Evolutionary conservation across 345 rosid species (phyloP).

Genomic region (Pistacia integerrima): DNA sequence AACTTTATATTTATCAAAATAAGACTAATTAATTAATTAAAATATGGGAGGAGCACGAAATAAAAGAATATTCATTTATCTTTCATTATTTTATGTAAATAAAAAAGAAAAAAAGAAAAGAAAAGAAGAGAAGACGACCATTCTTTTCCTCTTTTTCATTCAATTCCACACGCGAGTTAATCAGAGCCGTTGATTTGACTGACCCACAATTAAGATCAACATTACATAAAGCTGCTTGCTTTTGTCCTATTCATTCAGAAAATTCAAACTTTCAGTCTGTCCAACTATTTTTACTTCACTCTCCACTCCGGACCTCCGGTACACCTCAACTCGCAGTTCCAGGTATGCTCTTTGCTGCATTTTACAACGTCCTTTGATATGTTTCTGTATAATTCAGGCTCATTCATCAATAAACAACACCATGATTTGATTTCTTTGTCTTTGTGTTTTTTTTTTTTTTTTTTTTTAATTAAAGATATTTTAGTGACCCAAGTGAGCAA

Average conservation of each 20-base stretch:
- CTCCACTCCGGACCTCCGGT: conserved; percentile 1
- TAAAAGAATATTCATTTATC: no score
- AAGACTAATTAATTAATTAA: no score
- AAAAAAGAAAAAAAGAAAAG: no score
- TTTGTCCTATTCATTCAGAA: conserved; percentile 1
- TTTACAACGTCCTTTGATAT: neutral
- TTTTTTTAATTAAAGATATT: neutral
- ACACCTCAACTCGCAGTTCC: neutral
- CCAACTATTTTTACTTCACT: neutral
- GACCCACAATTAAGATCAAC: conserved; percentile 5
- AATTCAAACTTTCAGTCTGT: conserved; percentile 19
- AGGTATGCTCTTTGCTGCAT: conserved; percentile 10
- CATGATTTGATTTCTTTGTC: neutral
- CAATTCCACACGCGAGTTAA: neutral
- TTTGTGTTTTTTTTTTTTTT: no score
- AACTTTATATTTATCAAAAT: no score
- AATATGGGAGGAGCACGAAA: no score
- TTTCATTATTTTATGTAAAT: no score
- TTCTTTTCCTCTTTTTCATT: neutral
- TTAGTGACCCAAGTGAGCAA: neutral
- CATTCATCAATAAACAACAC: neutral
- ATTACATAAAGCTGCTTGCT: conserved; percentile 8
- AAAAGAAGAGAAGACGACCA: neutral
- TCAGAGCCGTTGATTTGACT: conserved; percentile 15
- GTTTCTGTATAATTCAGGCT: conserved; percentile 1